Percentiles rank a stretch among this genome's conserved stretches.
Conservation (phyloP, 352 stramenopile species). For the Blastocystis sp. region DNA sequence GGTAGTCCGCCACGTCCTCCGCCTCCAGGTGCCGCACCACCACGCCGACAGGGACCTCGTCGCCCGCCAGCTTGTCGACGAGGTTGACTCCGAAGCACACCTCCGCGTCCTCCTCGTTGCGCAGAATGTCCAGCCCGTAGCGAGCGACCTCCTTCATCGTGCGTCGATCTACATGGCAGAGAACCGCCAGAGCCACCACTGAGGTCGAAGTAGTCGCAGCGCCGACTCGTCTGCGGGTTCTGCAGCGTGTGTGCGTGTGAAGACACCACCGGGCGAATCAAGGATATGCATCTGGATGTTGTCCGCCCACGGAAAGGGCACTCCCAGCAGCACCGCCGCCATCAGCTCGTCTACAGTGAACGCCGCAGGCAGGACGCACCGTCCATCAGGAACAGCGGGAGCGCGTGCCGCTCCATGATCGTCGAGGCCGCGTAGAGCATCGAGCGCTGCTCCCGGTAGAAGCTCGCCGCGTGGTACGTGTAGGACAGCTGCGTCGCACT, state of each 20-base stretch:
- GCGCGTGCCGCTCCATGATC: not conserved
- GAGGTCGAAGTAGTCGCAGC: slow-evolving; percentile 39
- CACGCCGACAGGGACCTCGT: slow-evolving; percentile 2
- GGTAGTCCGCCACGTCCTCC: not conserved
- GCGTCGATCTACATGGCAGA: not conserved
- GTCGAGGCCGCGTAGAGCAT: not conserved
- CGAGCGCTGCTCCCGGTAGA: not conserved
- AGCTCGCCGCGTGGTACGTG: not conserved
- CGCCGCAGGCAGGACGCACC: not conserved
- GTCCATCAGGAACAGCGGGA: slow-evolving; percentile 3
- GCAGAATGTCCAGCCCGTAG: slow-evolving; percentile 22
- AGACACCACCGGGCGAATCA: not conserved
- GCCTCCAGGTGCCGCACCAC: not conserved
- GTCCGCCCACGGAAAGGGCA: slow-evolving; percentile 45
- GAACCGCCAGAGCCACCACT: not conserved
- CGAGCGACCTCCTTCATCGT: not conserved
- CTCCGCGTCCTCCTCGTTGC: slow-evolving; percentile 43
- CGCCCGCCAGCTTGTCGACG: not conserved
- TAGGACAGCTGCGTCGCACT: not conserved
- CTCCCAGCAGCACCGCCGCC: slow-evolving; percentile 6
- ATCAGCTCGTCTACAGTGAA: not conserved
- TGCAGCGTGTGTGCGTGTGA: not conserved
- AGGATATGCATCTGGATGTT: slow-evolving; percentile 52
- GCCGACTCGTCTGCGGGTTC: not conserved
- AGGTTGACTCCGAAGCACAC: slow-evolving; percentile 48